Base-by-base conservation (phyloP, 192 early-diverging fungal species). In the Coemansia sp. region DNA sequence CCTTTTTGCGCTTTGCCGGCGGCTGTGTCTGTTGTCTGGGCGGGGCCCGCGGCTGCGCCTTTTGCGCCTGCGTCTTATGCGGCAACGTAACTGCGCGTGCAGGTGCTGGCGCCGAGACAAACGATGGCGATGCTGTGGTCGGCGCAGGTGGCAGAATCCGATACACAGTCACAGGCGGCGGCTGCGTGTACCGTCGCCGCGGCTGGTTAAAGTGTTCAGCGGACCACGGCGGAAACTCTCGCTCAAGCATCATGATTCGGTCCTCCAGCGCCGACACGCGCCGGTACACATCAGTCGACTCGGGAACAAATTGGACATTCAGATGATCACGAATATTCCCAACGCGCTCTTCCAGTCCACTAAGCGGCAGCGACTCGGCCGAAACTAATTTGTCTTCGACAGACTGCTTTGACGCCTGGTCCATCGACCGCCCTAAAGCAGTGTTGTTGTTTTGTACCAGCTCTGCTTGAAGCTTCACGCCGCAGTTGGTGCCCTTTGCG, bases 381-480 rank as follows among this genome's bases (percentile, higher is more conserved):
- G 66, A 50, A 10, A 42, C 56, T 9, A 53, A 44, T 2, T 15
- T 38, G 20, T 51, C 48, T 0, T 7, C 56, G 28, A 28, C 10
- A 24, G 9, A 5, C 23, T 26, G 36, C 48, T 60, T 5, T n/a
- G 59, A 1, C 23, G n/a, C 25, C 17, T 46, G 46, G 50, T 59
- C 52, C 18, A 72, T 80, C 0, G 87, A 89, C 38, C 87, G 75
- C 57, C 82, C 84, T 21, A 90, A 60, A 15, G 88, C 86, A 9
- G 79, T 84, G 58, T 87, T 92, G 52, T 87, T 82, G 24, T 56
- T 25, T 26, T 63, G 56, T 9, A 85, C 83, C 23, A 86, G 76
- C 38, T 91, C 86, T 38, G 84, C 77, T 47, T 89, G 90, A 80
- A 94, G 88, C 66, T 92, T 89, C 23, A 93, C 86, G 17, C 86